These are phyloP conservation scores for Alternaria burnsii DNA, from an alignment of 2,329 filamentous ascomycete species.

Conservation along the genomic window DNA sequence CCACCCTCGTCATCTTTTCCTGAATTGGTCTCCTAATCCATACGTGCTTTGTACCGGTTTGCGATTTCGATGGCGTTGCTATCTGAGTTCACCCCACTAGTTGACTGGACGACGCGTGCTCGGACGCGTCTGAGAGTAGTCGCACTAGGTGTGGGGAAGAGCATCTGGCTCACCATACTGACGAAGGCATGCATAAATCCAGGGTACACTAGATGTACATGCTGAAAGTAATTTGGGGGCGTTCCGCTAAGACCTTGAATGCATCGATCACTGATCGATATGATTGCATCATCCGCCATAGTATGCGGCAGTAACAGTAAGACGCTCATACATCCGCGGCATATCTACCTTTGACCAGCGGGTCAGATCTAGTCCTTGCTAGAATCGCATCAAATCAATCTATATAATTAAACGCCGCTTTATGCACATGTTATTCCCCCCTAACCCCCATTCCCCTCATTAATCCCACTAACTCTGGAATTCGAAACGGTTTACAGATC, in stretches of 20 bases:
- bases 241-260: background rate
- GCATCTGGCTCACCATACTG: background rate
- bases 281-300: background rate
- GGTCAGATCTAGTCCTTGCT: background rate
- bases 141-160: conserved; percentile 7
- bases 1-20: background rate
- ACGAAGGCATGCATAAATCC: background rate
- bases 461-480: conserved; percentile 15
- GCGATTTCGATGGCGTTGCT: conserved; percentile 9
- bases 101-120: conserved; percentile 21
- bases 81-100: conserved; percentile 6
- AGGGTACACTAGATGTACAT: background rate
- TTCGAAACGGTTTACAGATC: conserved; percentile 76
- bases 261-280: background rate
- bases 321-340: no score
- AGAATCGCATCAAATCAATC: background rate
- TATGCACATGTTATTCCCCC: background rate
- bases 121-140: conserved; percentile 14
- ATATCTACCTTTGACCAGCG: background rate
- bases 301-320: background rate
- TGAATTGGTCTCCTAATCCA: background rate
- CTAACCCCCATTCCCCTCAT: conserved; percentile 1
- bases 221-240: background rate
- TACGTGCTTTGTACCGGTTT: background rate
- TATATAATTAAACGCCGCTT: background rate